phyloP scores from a whole-genome alignment of 164 flowering plant species.

The Santalum album region DNA sequence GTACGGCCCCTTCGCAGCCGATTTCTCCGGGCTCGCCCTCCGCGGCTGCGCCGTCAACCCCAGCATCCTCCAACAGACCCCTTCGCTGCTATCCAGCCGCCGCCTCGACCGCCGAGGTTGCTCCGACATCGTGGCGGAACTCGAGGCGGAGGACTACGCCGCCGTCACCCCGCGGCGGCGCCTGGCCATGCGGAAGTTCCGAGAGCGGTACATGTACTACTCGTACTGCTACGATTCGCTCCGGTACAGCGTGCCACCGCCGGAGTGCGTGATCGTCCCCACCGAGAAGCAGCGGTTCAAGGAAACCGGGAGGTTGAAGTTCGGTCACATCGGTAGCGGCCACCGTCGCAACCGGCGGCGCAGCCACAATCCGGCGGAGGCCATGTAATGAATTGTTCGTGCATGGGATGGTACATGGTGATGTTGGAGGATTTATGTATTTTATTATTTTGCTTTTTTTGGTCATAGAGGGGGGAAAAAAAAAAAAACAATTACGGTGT shows the following conservation, averaged over 20 bases:
- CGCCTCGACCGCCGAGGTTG: no score
- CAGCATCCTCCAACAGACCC: constrained; percentile 29
- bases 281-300: constrained; percentile 49
- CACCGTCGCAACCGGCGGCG: constrained; percentile 20
- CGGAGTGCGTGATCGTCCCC: constrained; percentile 67
- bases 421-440: no score
- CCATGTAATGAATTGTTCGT: not conserved
- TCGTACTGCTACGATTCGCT: constrained; percentile 74
- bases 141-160: constrained; percentile 31
- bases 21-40: constrained; percentile 49
- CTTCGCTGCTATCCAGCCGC: not conserved
- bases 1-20: constrained; percentile 69
- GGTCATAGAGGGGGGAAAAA: no score
- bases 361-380: not conserved
- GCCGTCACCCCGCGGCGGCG: constrained; percentile 31
- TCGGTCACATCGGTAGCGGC: constrained; percentile 39
- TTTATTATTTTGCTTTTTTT: no score
- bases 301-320: constrained; percentile 58
- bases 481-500: no score
- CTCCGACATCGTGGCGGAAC: constrained; percentile 11
- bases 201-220: constrained; percentile 70
- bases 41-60: constrained; percentile 68
- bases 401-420: no score
- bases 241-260: constrained; percentile 60
- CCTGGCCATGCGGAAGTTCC: constrained; percentile 48